Evolutionary conservation across 495 filamentous ascomycete species (phyloP), one percentile per base, ranked within the genome.

Genomic region (Wilcoxina mikolae): DNA sequence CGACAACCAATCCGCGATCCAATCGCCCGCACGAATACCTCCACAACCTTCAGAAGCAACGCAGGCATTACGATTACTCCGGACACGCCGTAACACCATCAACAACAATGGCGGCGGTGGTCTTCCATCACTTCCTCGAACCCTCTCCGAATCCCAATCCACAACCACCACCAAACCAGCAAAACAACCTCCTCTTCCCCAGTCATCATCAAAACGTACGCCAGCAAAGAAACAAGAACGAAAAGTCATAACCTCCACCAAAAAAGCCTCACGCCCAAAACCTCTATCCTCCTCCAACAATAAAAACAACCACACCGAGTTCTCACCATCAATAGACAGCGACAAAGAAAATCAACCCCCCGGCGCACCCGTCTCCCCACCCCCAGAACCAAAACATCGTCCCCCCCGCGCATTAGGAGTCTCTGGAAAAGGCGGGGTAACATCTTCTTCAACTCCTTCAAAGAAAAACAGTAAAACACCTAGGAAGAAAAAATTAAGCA

Each of bases 1-100:
- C 39, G 63, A 66, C 43, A 66, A 66, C 47, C 63, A 65, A 31
- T 53, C 57, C 1, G 63, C 59, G 47, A 64, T 65, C 33, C 60
- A 54, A 28, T 58, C 54, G 1, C 61, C 62, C 15, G 51, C 29
- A 29, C 54, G 43, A 27, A 38, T 62, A 20, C 53, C 47, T 3
- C 28, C 41, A 23, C 58, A 65, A 20, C 62, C 61, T n/a, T 31
- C 58, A 3, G 58, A 64, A 27, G 61, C 60, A 17, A 64, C 55
- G 22, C 54, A 64, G 35, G 61, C 61, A 15, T 48, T 65, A n/a
- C 53, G 61, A 10, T 31, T 65, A 20, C 31, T 65, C 23, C 60
- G 61, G 25, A 54, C 18, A 35, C 65, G 53, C 23, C 46, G 12
- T 41, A 49, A 22, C 5, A 7, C 50, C 10, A 20, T 20, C 28